Evolutionary conservation across 78 protist species (phyloP).

Genomic region (Dictyostelium purpureum): DNA sequence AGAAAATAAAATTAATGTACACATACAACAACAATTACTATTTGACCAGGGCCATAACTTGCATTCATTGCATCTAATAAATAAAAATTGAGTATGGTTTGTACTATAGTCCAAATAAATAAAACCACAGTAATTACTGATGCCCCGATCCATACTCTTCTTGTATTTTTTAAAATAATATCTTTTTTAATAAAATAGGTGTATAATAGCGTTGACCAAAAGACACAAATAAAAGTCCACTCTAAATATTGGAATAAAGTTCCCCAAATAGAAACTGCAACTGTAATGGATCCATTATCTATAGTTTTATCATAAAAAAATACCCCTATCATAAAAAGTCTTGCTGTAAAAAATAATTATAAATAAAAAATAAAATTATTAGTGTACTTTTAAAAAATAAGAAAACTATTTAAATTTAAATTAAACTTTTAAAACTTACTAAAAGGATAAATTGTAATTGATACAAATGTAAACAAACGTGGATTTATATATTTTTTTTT

Average conservation of each 20-base stretch:
- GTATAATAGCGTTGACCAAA: not conserved
- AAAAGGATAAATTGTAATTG: not conserved
- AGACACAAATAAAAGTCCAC: not conserved
- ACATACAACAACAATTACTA: not conserved
- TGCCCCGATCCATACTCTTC: not conserved
- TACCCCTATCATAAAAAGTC: not conserved
- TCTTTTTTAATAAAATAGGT: not conserved
- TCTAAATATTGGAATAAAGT: not conserved
- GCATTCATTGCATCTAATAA: not conserved
- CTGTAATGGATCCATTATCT: not conserved
- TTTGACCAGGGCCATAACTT: not conserved
- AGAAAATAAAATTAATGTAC: no score
- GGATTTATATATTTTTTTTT: slow-evolving; percentile 2
- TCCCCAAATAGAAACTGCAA: not conserved
- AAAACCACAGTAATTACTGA: not conserved
- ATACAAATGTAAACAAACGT: not conserved
- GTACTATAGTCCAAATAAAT: not conserved
- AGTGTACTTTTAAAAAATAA: not conserved
- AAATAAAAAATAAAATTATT: not conserved
- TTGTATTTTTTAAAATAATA: not conserved
- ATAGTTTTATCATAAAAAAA: not conserved
- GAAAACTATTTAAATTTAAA: not conserved
- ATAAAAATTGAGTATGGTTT: not conserved
- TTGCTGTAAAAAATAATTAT: not conserved
- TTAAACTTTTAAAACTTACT: not conserved